These are phyloP conservation scores for Scenedesmus sp. DNA, from an alignment of 163 green algal genomes.

Conservation along the genomic window DNA sequence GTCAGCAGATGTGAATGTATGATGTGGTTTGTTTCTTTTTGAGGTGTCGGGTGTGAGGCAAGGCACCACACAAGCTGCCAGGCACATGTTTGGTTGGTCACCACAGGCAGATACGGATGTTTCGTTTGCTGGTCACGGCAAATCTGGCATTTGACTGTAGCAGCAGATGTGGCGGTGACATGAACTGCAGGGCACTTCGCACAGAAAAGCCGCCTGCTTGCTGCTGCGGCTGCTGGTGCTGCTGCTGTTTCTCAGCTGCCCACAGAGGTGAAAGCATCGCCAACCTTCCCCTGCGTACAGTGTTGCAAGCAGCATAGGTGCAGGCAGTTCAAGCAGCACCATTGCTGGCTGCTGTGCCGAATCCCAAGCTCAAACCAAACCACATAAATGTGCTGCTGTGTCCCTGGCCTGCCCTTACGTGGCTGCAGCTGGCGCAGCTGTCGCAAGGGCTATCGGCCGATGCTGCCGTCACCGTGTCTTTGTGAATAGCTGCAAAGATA, in stretches of 20 bases:
- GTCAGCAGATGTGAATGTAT: no score
- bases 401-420: no score
- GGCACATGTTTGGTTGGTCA: no score
- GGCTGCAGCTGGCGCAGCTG: neutral
- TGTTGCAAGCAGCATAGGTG: neutral
- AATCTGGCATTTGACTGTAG: no score
- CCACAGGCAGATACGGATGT: no score
- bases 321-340: neutral
- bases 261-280: neutral
- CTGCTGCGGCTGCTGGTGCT: neutral
- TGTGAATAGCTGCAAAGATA: neutral
- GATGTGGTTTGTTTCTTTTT: no score
- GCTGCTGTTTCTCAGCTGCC: neutral
- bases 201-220: neutral
- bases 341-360: neutral
- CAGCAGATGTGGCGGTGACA: neutral
- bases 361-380: no score
- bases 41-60: no score
- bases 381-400: neutral
- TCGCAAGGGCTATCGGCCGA: neutral
- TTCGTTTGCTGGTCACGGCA: no score
- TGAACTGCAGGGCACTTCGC: neutral
- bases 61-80: no score
- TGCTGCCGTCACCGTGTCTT: neutral
- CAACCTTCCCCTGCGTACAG: neutral